Base-by-base conservation (phyloP, 352 stramenopile genomes). In the Pythium aphanidermatum region DNA sequence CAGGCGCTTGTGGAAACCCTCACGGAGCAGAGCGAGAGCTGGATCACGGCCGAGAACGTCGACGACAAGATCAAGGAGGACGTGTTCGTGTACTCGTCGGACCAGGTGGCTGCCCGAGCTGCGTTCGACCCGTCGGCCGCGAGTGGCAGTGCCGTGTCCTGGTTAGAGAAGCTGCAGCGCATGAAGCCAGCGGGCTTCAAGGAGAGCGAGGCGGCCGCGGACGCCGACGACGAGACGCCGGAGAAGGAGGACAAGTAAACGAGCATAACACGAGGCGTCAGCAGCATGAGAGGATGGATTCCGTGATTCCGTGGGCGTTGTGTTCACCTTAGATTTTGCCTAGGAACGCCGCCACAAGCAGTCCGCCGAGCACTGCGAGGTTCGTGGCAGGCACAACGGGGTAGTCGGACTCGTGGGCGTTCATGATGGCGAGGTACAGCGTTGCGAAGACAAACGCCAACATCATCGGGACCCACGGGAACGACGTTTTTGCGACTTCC, bases 121-220 rank as follows among this genome's bases (percentile, higher is more conserved):
- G 71, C 70, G 53, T 87, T 88, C 48, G 76, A 87, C 54, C 71
- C 76, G 32, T 82, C 65, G 21, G 76, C 49, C 41, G 70, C 73
- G 45, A 83, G 69, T 17, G 72, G 70, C 45, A 87, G 72, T 46
- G 78, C 81, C 35, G 63, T 90, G 44, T 91, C 81, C 50, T 93
- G 81, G 81, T 60, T 93, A 50, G 81, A 93, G 63, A 88, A 88
- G 60, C 66, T 93, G 39, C 78, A 93, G 67, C 79, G 74, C 26
- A 93, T 93, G 81, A 89, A 85, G 63, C 81, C 81, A 14, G 70
- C 67, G 16, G 81, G 78, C 14, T 37, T 78, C 36, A 56, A 73
- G 46, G 54, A 55, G 38, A 31, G 23, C 23, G 52, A 61, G 4
- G 40, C 38, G 14, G 19, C 25, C 6, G 35, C n/a, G n/a, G 27